Evolutionary conservation across 257 asterid genomes (phyloP), one percentile per base, ranked within the genome.

Genomic region (Anisodus acutangulus): DNA sequence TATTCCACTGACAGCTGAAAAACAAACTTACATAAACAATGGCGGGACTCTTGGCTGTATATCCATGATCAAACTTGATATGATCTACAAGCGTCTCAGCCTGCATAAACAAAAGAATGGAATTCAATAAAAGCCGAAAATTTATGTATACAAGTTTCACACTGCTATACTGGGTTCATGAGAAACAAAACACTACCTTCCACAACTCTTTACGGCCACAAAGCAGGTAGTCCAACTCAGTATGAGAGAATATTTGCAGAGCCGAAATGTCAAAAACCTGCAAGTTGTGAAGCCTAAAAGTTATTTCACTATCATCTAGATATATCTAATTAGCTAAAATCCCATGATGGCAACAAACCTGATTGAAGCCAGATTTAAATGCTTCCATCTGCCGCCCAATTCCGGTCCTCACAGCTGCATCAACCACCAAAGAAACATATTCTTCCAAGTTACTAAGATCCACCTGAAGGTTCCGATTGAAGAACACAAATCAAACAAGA

Each of bases 1-100:
- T 78, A 53, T 78, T 78, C 49, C 8, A 8, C 64, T 37, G 60
- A 87, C 43, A 85, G 79, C 78, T 78, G 15, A 78, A 54, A 84
- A 85, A 86, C 76, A 78, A 66, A 86, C 95, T 19, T 93, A 95
- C 98, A 88, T 91, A 69, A 78, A 93, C 72, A 39, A 97, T 91
- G 43, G 97, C 97, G 66, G 98, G 98, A 89, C 99, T 97, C 91
- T 93, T 97, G 55, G 98, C 94, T 70, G 97, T 97, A 86, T 95
- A 97, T 84, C 99, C 99, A 88, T 97, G 99, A 91, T 97, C 99
- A 69, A 97, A 97, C 86, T 94, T 97, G 86, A 97, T 95, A 91
- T 97, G 97, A 88, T 95, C 98, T 37, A 87, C 98, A 47, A 97
- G 94, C 2, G 97, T 88, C 31, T 95, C 98, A 3, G 98, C 97